Evolutionary conservation across 768 basidiomycete species (phyloP), one percentile per base, ranked within the genome.

Genomic region (Leucosporidium yakuticum): DNA sequence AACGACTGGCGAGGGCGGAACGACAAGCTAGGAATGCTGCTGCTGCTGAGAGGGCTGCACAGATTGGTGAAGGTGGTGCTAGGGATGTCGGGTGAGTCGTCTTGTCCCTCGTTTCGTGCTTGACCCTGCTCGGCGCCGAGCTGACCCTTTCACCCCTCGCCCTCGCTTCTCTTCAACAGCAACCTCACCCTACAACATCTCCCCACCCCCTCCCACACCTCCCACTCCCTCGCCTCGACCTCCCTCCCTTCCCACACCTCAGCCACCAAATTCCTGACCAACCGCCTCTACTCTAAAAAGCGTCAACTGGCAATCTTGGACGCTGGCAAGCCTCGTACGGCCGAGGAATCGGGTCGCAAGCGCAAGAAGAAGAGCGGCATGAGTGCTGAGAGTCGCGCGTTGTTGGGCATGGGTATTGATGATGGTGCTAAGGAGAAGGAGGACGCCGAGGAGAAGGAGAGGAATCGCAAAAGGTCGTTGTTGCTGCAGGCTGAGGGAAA

Each of bases 231-330:
- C 39, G 57, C 71, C 32, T 69, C 68, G 4, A 59, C 71, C 20
- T 54, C 68, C 21, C 67, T 63, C 32, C 67, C 70, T 29, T 69
- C 71, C 0, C 53, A 60, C 58, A 69, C 65, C 31, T 66, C 67
- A 14, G 71, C 71, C 4, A 61, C 71, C 58, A 72, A 72, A 56
- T 72, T 72, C 65, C 58, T 72, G 59, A 61, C 62, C 19, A 14
- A 56, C 12, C 71, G 71, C 17, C 65, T 72, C 51, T 72, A 69
- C 68, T 64, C 62, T 11, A 69, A 72, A 51, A 69, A 69, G 57
- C 71, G 71, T 12, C 67, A 63, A 27, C 55, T 72, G 25, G 68
- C 67, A 12, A 62, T 69, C 4, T 62, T 72, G 55, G 63, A 64
- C 32, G 58, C 63, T 8, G 54, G 62, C 25, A 59, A 39, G 36